Conservation (phyloP, 2,329 filamentous ascomycete genomes). For the Cytospora schulzeri region DNA sequence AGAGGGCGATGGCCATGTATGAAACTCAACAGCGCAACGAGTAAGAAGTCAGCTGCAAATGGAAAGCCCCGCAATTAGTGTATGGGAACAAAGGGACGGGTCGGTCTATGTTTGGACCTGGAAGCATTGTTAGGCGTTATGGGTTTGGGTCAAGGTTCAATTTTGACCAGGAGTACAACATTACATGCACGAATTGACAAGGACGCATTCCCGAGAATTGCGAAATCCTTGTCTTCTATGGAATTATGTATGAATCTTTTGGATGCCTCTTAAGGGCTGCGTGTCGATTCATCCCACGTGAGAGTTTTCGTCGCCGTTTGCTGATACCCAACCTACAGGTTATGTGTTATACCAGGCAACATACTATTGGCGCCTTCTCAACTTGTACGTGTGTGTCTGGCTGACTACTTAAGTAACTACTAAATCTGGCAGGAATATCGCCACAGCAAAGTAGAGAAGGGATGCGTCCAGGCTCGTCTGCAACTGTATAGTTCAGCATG, state of each 20-base stretch:
- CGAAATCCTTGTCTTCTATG: neutral
- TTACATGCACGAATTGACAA: neutral
- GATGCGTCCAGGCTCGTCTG: neutral
- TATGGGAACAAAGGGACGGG: neutral
- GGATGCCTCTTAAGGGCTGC: no score
- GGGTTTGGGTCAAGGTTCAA: neutral
- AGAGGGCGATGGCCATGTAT: slow-evolving; percentile 51
- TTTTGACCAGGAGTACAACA: neutral
- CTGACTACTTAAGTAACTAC: no score
- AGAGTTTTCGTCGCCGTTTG: no score
- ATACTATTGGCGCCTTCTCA: no score
- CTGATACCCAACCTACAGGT: no score
- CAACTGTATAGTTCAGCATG: neutral
- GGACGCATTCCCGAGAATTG: neutral
- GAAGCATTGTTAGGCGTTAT: slow-evolving; percentile 11
- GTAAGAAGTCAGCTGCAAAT: neutral
- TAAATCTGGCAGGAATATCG: no score
- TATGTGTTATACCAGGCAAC: no score
- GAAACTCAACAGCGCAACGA: slow-evolving; percentile 34
- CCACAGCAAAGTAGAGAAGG: no score
- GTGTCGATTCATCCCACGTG: no score
- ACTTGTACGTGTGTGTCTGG: no score
- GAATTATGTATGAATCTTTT: neutral
- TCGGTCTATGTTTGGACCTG: neutral
- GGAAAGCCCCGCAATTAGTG: neutral